These are phyloP conservation scores for Cladobotryum protrusum DNA, from an alignment of 2,329 filamentous ascomycete genomes.

Conservation along the genomic window DNA sequence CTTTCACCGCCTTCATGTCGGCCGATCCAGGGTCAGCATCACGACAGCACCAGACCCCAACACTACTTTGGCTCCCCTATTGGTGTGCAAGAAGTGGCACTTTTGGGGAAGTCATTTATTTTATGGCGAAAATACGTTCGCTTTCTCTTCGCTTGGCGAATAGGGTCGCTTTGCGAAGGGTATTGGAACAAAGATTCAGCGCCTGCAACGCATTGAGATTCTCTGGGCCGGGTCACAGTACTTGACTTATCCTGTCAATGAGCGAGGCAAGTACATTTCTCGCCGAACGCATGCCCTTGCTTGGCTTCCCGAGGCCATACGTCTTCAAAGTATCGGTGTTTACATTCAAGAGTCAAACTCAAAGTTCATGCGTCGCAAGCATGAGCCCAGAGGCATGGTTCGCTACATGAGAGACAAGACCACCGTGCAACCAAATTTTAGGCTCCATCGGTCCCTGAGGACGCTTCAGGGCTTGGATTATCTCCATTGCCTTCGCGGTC, in stretches of 20 bases:
- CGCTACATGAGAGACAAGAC: conserved; percentile 25
- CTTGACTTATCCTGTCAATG: conserved; percentile 17
- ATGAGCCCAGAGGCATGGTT: conserved; percentile 26
- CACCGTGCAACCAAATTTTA: conserved; percentile 33
- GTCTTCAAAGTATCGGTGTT: conserved; percentile 35
- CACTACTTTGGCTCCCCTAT: conserved; percentile 30
- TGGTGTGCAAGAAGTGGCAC: conserved; percentile 35
- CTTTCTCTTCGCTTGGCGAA: conserved; percentile 48
- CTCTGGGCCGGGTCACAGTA: conserved; percentile 34
- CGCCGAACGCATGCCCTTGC: conserved; percentile 31
- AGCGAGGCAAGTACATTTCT: conserved; percentile 26
- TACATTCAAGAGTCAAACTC: conserved; percentile 33
- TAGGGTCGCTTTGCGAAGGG: conserved; percentile 40
- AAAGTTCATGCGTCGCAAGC: conserved; percentile 26
- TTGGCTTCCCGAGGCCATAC: conserved; percentile 29
- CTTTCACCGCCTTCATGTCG: conserved; percentile 36
- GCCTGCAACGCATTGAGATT: conserved; percentile 40
- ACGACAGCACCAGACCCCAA: conserved; percentile 28
- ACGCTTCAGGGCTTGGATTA: conserved; percentile 40
- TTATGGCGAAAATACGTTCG: conserved; percentile 44
- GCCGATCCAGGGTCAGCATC: conserved; percentile 23
- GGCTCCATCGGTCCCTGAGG: conserved; percentile 31
- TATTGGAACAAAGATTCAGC: conserved; percentile 35
- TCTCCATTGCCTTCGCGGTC: conserved; percentile 37
- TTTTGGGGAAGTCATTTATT: conserved; percentile 38